Evolutionary conservation across 345 rosid genomes (phyloP), one percentile per base, ranked within the genome.

Genomic region (Populus tremula): DNA sequence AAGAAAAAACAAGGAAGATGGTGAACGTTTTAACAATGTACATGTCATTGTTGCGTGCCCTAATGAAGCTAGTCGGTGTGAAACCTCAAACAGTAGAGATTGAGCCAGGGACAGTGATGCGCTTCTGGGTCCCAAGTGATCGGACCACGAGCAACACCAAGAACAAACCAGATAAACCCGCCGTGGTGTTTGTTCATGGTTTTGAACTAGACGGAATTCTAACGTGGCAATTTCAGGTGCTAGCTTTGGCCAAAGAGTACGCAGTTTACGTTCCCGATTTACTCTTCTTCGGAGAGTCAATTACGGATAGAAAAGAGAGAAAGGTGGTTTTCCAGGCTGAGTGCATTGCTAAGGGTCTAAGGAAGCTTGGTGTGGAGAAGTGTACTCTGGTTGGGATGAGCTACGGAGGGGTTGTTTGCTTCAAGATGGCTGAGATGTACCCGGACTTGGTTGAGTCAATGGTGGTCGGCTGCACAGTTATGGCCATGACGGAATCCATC

Each of bases 231-330:
- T 71, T 82, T 78, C 88, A 89, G 69, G 85, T 67, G n/a, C 73
- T 80, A 3, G 73, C 84, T 7, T 74, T 87, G 17, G 73, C 86
- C 8, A 67, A 72, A 65, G 61, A 59, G 1, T 89, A 87, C 61
- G 63, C 76, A 0, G 85, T 87, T 56, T 87, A 87, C 71, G 85
- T 86, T 2, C 89, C 89, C 0, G 88, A 89, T 80, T 69, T 89
- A 16, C 68, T 86, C 59, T 87, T 87, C 88, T 89, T 87, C 25
- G 92, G 88, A 0, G 78, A 73, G 35, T 89, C 92, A 1, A 5
- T 74, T 82, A 87, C 90, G 3, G 73, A 77, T 27, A 67, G 53
- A 12, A 0, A 43, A 0, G 75, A 81, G 13, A 59, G 88, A 33
- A 23, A 78, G 20, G 77, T 43, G 70, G 54, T 33, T 38, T 79